Evolutionary conservation across 1,284 basidiomycete species (phyloP), one percentile per base, ranked within the genome.

Genomic region (Pseudozyma hubeiensis): DNA sequence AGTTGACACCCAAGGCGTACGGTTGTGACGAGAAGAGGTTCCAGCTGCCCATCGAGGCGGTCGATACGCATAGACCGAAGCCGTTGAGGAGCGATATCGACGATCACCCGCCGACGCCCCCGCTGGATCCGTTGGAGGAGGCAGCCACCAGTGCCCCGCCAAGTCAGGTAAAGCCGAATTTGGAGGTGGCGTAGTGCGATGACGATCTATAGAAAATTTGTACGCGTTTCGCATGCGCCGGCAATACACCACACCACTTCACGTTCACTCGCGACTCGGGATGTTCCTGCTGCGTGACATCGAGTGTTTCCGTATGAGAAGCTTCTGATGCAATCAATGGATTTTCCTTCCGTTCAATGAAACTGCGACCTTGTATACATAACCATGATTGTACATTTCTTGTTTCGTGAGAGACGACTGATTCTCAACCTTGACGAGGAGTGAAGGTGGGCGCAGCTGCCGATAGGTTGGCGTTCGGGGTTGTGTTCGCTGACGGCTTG

Each of bases 21-120:
- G 97, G 97, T 19, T 99, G 96, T 87, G 94, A 97, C 84, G 97
- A 99, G 85, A 94, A 96, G 85, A 88, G 97, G 88, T 94, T 77
- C 69, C 74, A 76, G 45, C 60, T 82, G 34, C 82, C 82, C n/a
- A 84, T 84, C 44, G 80, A 83, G 55, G 82, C 82, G 2, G 82
- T 84, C 4, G 78, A 84, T 53, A 84, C 82, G 5, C 82, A 84
- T 40, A 65, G 82, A 16, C 78, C 75, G 17, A 81, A 80, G 48
- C 82, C 81, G 19, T 40, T 66, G 9, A n/a, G 67, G 31, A 40
- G 31, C 13, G 59, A 58, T 6, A 6, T 47, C 17, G 72, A 70
- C 53, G 51, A 63, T 30, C 68, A 72, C 29, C 73, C 75, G 4
- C 72, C 72, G 0, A 73, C 64, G 4, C 72, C 75, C 3, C 70